phyloP scores from a whole-genome alignment of 441 rosid species.

The Erodium trifolium region DNA sequence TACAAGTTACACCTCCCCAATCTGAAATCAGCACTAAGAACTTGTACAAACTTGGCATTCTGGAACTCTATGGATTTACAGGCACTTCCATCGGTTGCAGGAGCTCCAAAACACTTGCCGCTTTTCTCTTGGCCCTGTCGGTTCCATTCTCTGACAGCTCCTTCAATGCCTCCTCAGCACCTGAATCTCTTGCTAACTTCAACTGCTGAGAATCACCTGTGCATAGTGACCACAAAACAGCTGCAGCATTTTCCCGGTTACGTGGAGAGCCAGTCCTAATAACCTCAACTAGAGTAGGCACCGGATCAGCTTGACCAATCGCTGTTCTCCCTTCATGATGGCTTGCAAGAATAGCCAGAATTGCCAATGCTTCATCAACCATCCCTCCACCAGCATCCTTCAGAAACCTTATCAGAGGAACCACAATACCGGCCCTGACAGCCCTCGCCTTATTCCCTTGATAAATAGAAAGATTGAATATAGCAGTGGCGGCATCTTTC shows the following conservation, averaged over 20 bases:
- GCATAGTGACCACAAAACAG: constrained; percentile 77
- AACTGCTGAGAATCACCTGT: constrained; percentile 57
- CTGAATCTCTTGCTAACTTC: constrained; percentile 51
- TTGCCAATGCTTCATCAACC: constrained; percentile 94
- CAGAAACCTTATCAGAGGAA: constrained; percentile 56
- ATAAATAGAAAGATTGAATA: constrained; percentile 82
- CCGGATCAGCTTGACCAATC: constrained; percentile 63
- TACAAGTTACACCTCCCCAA: neutral
- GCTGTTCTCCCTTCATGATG: constrained; percentile 81
- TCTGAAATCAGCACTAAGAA: too few species aligned
- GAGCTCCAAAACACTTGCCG: constrained; percentile 64
- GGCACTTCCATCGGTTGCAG: constrained; percentile 44
- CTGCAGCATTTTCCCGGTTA: constrained; percentile 79
- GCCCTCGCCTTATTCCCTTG: constrained; percentile 98
- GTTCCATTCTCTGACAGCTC: constrained; percentile 81
- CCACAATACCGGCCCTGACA: constrained; percentile 77
- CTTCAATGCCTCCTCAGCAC: constrained; percentile 68
- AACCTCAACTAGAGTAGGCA: constrained; percentile 68
- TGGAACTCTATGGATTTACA: constrained; percentile 13
- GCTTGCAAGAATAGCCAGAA: constrained; percentile 80
- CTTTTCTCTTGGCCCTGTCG: constrained; percentile 95
- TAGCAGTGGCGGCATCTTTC: constrained; percentile 94
- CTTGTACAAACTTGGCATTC: neutral
- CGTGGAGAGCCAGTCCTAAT: constrained; percentile 83
- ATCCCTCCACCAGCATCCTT: constrained; percentile 93